Percentiles rank a stretch among this genome's conserved stretches.
phyloP scores from a whole-genome alignment of 2,329 filamentous ascomycete species.

The Colletotrichum somersetense region DNA sequence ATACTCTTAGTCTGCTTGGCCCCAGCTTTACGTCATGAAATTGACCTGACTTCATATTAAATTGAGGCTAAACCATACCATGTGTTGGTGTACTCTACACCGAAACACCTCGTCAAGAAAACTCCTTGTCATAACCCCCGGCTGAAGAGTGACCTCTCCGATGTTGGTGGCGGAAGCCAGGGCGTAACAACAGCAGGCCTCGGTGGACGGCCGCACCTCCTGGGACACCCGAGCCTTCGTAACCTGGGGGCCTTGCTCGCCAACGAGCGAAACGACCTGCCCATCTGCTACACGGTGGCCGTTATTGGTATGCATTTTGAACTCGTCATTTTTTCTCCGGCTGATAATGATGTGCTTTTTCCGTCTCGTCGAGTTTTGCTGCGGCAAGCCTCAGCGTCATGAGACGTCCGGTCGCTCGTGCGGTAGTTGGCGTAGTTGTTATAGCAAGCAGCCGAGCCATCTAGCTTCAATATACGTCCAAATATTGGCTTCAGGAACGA shows the following conservation, averaged over 20 bases:
- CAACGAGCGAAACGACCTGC: not conserved
- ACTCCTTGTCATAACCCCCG: not conserved
- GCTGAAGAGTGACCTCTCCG: slow-evolving; percentile 30
- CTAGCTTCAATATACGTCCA: slow-evolving; percentile 46
- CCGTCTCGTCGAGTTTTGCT: not conserved
- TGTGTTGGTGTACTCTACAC: slow-evolving; percentile 17
- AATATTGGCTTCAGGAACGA: slow-evolving; percentile 55
- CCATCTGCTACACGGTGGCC: too few species aligned
- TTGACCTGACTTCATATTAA: not conserved
- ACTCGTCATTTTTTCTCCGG: not conserved
- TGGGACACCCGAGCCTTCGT: not conserved
- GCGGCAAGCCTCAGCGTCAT: slow-evolving; percentile 1
- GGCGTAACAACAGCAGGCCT: not conserved
- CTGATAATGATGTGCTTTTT: not conserved
- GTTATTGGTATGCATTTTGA: slow-evolving; percentile 14
- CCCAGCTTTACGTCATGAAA: not conserved
- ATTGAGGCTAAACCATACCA: not conserved
- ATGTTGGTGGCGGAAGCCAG: slow-evolving; percentile 21
- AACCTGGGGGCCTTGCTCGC: not conserved
- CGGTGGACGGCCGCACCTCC: not conserved
- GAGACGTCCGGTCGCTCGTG: slow-evolving; percentile 20
- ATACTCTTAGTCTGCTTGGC: not conserved
- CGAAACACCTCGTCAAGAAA: slow-evolving; percentile 16
- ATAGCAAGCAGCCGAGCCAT: slow-evolving; percentile 37
- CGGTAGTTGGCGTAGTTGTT: slow-evolving; percentile 21